Evolutionary conservation across 2,329 filamentous ascomycete species (phyloP), one percentile per base, ranked within the genome.

Genomic region (Exophiala sp.): DNA sequence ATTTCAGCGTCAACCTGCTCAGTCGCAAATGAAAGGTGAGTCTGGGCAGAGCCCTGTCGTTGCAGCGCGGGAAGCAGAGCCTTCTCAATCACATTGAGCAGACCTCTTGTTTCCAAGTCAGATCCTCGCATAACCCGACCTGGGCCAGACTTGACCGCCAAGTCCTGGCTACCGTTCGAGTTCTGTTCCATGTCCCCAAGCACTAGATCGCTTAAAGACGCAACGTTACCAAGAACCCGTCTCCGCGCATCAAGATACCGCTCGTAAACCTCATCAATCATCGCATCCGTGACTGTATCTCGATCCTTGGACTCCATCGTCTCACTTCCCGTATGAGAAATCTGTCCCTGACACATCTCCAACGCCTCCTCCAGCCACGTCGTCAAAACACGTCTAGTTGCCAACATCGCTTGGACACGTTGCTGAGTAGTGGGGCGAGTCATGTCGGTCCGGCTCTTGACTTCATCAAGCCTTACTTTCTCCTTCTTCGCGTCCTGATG

Each of bases 291-390:
- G 12, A 45, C 35, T 18, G n/a, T 32, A 2, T 32, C 44, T 12
- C 9, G 9, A 18, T 35, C 46, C 7, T 48, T 33, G 14, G 11
- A 39, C 21, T 6, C 52, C 3, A 32, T 24, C 12, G n/a, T 9
- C 12, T 36, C 20, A 48, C 18, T n/a, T 12, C 8, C 18, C 12
- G 14, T n/a, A 39, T 43, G 16, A 5, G 24, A 2, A 20, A 11
- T 16, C 10, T 33, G 35, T 11, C 43, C 39, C 36, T 57, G 50
- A 35, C 55, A 60, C n/a, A 34, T 50, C 20, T 58, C 60, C 42
- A 63, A 24, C 24, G 47, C 57, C 18, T 59, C 50, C 38, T 59
- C 58, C 12, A 63, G 45, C 60, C 62, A 63, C 5, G 36, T 34
- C 14, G 60, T 59, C 38, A 63, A 43, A 29, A 59, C 50, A 14